A percentile compares a stretch with the other conserved stretches of the same genome.
These are phyloP conservation scores for Penicillium parvum DNA, from an alignment of 495 filamentous ascomycete species.

Conservation along the genomic window DNA sequence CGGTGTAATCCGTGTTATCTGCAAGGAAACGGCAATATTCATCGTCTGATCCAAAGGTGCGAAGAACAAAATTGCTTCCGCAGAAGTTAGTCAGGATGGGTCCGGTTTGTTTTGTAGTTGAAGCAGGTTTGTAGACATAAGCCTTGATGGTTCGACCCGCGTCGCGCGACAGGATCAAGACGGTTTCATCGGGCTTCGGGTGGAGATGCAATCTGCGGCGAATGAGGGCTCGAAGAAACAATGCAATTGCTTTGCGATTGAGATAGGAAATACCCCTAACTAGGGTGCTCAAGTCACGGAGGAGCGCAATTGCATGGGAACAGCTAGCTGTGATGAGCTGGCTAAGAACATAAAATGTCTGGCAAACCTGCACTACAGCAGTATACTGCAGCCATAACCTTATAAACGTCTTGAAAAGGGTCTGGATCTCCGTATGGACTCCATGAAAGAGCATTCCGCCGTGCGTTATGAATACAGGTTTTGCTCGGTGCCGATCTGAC, in stretches of 20 bases:
- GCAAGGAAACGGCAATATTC: constrained; percentile 36
- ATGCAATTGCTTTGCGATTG: constrained; percentile 14
- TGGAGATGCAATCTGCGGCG: constrained; percentile 17
- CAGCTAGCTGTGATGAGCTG: neutral
- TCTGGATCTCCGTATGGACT: neutral
- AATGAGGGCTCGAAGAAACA: constrained; percentile 18
- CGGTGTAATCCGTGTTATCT: constrained; percentile 33
- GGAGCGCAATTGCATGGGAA: neutral
- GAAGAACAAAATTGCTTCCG: constrained; percentile 39
- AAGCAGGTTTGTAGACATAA: constrained; percentile 38
- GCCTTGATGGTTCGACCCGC: constrained; percentile 37
- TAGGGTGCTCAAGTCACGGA: neutral
- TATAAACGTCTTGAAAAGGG: neutral
- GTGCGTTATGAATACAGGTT: too few relatives aligned
- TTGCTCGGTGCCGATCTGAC: neutral
- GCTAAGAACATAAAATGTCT: neutral
- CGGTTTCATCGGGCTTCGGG: constrained; percentile 31
- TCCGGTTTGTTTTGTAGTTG: constrained; percentile 11
- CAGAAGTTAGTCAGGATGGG: constrained; percentile 45
- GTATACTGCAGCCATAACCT: too few relatives aligned
- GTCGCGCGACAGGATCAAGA: constrained; percentile 38
- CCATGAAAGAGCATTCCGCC: neutral
- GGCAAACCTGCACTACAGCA: too few relatives aligned
- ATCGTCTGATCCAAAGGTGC: constrained; percentile 38
- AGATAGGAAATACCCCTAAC: constrained; percentile 14